Evolutionary conservation across 257 asterid genomes (phyloP).

Genomic region (Gentiana dahurica): DNA sequence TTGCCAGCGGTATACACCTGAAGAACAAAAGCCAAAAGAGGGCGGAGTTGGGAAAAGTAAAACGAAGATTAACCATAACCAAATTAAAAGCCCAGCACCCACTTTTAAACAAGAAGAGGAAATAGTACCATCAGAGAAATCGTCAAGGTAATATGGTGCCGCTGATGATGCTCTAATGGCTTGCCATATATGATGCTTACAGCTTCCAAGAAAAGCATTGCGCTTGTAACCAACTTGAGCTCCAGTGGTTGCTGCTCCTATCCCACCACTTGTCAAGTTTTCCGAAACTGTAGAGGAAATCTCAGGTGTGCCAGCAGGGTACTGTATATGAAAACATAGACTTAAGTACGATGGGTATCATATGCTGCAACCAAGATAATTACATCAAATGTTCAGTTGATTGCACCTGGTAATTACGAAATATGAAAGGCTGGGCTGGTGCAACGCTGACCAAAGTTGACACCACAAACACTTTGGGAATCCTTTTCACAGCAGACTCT

Average conservation of each 20-base stretch:
- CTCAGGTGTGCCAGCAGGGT: slow-evolving; percentile 98
- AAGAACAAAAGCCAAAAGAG: slow-evolving; percentile 2
- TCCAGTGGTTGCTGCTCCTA: slow-evolving; percentile 56
- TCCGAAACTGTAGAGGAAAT: slow-evolving; percentile 59
- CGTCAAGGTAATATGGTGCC: slow-evolving; percentile 98
- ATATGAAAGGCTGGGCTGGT: slow-evolving; percentile 98
- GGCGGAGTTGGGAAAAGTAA: slow-evolving; percentile 11
- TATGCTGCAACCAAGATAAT: no score
- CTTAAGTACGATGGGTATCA: slow-evolving; percentile 2
- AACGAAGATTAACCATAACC: slow-evolving; percentile 4
- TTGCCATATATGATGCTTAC: slow-evolving; percentile 95
- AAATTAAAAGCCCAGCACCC: neutral
- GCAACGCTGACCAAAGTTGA: slow-evolving; percentile 88
- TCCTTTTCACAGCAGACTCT: slow-evolving; percentile 84
- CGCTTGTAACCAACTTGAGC: slow-evolving; percentile 74
- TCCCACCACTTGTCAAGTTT: slow-evolving; percentile 46
- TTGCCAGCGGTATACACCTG: slow-evolving; percentile 90
- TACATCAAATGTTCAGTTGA: neutral
- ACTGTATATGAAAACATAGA: slow-evolving; percentile 38
- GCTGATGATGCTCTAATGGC: slow-evolving; percentile 99
- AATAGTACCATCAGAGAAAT: slow-evolving; percentile 78
- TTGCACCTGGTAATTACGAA: slow-evolving; percentile 94
- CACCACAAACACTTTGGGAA: slow-evolving; percentile 93
- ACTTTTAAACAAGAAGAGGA: slow-evolving; percentile 8
- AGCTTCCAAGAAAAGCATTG: slow-evolving; percentile 89